These are phyloP conservation scores for Anisogramma anomala DNA, from an alignment of 2,329 filamentous ascomycete genomes.

Conservation along the genomic window DNA sequence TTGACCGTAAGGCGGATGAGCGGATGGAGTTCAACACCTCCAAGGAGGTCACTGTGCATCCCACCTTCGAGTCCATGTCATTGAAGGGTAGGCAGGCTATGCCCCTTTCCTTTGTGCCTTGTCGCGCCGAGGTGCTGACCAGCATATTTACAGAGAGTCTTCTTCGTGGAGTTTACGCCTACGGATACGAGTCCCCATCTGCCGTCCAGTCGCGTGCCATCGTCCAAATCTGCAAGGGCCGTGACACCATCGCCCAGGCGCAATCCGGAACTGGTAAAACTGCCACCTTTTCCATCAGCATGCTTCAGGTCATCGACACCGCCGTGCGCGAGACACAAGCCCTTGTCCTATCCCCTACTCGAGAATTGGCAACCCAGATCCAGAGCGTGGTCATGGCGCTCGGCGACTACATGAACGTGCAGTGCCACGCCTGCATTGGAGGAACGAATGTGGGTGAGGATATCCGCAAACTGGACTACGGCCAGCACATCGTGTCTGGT, in stretches of 20 bases:
- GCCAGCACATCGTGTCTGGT: conserved; percentile 93
- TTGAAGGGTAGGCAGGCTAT: conserved; percentile 58
- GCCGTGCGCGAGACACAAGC: conserved; percentile 95
- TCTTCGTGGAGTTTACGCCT: conserved; percentile 92
- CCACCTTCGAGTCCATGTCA: conserved; percentile 92
- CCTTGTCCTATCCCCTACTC: conserved; percentile 92
- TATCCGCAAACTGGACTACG: conserved; percentile 94
- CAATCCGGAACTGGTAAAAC: conserved; percentile 99
- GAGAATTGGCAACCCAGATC: conserved; percentile 97
- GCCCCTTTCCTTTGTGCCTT: not conserved
- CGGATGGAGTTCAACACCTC: conserved; percentile 97
- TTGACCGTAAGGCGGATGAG: conserved; percentile 90
- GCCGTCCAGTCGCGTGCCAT: conserved; percentile 97
- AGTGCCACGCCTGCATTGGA: conserved; percentile 98
- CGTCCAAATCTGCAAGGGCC: conserved; percentile 96
- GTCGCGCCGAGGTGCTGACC: conserved; percentile 8
- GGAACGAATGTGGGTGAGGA: conserved; percentile 96
- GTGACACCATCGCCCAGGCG: conserved; percentile 95
- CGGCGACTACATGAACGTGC: conserved; percentile 98
- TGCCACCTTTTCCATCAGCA: conserved; percentile 97
- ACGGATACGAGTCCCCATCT: conserved; percentile 95
- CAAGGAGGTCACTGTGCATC: conserved; percentile 91
- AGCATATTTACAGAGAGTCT: conserved; percentile 56
- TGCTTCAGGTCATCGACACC: conserved; percentile 96
- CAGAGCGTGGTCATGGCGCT: conserved; percentile 99